A percentile compares a stretch with the other conserved stretches of the same genome.
phyloP scores from a whole-genome alignment of 805 yeast species.

The Teunomyces stri region DNA sequence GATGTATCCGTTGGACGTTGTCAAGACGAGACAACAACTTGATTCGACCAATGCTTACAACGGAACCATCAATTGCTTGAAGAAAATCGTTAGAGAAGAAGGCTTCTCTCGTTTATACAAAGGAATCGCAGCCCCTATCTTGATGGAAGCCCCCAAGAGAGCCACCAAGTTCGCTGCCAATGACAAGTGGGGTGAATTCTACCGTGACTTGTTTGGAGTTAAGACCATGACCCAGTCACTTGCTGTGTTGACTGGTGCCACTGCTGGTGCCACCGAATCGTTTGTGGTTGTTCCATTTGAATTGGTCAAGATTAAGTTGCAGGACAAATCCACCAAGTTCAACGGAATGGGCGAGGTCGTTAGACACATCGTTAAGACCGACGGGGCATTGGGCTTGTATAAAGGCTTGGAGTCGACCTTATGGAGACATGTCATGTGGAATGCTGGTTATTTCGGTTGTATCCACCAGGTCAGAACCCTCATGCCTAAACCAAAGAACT shows the following conservation, averaged over 20 bases:
- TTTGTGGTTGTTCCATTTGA: slow-evolving; percentile 98
- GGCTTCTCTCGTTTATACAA: slow-evolving; percentile 82
- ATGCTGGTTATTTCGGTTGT: slow-evolving; percentile 96
- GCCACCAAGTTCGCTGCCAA: slow-evolving; percentile 98
- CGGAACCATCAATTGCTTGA: slow-evolving; percentile 82
- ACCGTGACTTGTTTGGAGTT: slow-evolving; percentile 68
- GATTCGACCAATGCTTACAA: slow-evolving; percentile 61
- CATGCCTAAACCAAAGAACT: slow-evolving; percentile 72
- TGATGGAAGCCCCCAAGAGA: slow-evolving; percentile 99
- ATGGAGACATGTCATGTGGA: slow-evolving; percentile 97
- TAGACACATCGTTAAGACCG: slow-evolving; percentile 61
- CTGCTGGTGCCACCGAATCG: slow-evolving; percentile 97
- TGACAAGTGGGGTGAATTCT: slow-evolving; percentile 91
- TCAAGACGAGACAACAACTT: slow-evolving; percentile 93
- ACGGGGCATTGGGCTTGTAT: slow-evolving; percentile 83
- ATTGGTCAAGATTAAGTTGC: slow-evolving; percentile 90
- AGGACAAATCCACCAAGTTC: slow-evolving; percentile 80
- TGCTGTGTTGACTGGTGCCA: slow-evolving; percentile 91
- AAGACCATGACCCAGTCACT: slow-evolving; percentile 72
- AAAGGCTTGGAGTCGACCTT: slow-evolving; percentile 95
- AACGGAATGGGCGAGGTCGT: slow-evolving; percentile 84
- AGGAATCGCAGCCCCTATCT: slow-evolving; percentile 93
- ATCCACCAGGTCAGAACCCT: slow-evolving; percentile 81
- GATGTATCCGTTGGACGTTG: slow-evolving; percentile 96
- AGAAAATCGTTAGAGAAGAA: slow-evolving; percentile 80